These are phyloP conservation scores for Cladophialophora immunda DNA, from an alignment of 2,329 filamentous ascomycete species.

Conservation along the genomic window DNA sequence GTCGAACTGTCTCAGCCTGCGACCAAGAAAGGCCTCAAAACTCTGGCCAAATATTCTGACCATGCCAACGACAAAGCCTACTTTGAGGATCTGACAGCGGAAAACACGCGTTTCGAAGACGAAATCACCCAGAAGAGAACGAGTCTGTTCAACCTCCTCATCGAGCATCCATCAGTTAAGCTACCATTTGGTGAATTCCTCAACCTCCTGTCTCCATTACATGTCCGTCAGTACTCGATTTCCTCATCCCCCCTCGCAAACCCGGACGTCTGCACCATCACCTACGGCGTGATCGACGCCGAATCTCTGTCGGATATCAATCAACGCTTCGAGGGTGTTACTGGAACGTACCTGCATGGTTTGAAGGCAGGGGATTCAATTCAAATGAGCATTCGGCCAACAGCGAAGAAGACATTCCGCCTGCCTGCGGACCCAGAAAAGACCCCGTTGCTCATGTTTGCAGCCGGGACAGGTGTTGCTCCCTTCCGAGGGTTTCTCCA, in stretches of 20 bases:
- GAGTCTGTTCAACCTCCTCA: conserved; percentile 69
- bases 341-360: conserved; percentile 75
- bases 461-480: conserved; percentile 61
- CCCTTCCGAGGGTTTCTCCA: conserved; percentile 56
- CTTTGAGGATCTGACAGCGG: conserved; percentile 19
- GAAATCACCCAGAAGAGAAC: conserved; percentile 65
- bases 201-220: conserved; percentile 76
- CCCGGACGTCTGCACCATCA: conserved; percentile 67
- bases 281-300: conserved; percentile 71
- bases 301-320: conserved; percentile 52
- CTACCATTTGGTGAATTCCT: conserved; percentile 74
- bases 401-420: conserved; percentile 51
- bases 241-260: conserved; percentile 75
- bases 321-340: conserved; percentile 68
- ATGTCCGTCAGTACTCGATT: conserved; percentile 78
- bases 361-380: conserved; percentile 46
- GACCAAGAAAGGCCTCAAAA: conserved; percentile 63
- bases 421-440: conserved; percentile 51
- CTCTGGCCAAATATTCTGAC: background rate
- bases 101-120: conserved; percentile 6
- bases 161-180: conserved; percentile 66
- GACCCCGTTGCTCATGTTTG: conserved; percentile 63
- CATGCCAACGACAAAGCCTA: conserved; percentile 18
- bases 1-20: conserved; percentile 77
- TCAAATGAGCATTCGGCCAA: conserved; percentile 46